A percentile compares a stretch with the other conserved stretches of the same genome.
These are phyloP conservation scores for Nannochloris sp. DNA, from an alignment of 139 green algal genomes.

Conservation along the genomic window DNA sequence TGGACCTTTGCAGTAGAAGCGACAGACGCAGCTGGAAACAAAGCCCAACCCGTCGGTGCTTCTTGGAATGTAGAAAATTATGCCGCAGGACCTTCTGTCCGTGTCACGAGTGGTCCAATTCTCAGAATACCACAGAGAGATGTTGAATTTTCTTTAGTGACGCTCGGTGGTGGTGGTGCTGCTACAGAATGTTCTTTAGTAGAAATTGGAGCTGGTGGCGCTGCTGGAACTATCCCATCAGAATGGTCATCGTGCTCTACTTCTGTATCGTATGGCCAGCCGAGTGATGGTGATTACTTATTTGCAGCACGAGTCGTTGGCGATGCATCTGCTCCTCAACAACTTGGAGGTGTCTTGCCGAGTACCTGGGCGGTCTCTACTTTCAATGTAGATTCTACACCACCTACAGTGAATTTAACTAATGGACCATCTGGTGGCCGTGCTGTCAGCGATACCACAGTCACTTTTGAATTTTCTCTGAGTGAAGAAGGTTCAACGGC, in stretches of 20 bases:
- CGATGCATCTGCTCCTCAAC: neutral
- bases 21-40: conserved; percentile 19
- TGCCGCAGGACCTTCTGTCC: neutral
- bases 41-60: neutral
- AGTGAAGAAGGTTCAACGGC: conserved; percentile 14
- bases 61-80: conserved; percentile 8
- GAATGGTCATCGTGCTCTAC: neutral
- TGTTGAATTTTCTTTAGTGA: neutral
- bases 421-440: neutral
- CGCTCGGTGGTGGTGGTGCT: neutral
- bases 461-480: conserved; percentile 8
- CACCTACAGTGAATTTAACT: conserved; percentile 13
- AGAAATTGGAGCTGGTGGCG: neutral
- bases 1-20: conserved; percentile 14
- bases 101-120: neutral
- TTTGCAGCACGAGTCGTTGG: conserved; percentile 2
- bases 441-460: neutral
- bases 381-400: conserved; percentile 25
- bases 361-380: neutral
- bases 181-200: neutral
- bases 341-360: neutral
- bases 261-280: neutral
- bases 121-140: neutral
- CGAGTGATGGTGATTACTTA: conserved; percentile 5
- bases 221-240: neutral